A percentile compares a stretch with the other conserved stretches of the same genome.
These are phyloP conservation scores for Fraxinus baroniana DNA, from an alignment of 305 asterid species.

Conservation along the genomic window DNA sequence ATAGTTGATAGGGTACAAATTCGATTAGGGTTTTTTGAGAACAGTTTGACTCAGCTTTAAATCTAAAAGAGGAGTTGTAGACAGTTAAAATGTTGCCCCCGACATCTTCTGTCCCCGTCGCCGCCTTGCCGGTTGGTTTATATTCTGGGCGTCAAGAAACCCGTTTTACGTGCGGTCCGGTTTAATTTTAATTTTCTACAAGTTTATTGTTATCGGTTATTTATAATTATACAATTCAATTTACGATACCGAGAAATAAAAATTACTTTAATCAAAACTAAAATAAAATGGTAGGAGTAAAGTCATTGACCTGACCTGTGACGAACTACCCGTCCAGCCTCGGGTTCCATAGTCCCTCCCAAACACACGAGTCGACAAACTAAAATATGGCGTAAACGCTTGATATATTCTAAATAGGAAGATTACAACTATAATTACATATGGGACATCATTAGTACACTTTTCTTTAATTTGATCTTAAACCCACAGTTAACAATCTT, in stretches of 20 bases:
- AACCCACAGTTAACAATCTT: too few species aligned
- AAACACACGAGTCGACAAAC: too few species aligned
- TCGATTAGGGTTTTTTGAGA: constrained; percentile 21
- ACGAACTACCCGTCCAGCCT: too few species aligned
- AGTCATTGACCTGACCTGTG: too few species aligned
- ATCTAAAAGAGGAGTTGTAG: background rate
- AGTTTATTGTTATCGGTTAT: background rate
- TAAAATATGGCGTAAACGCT: too few species aligned
- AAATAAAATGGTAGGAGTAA: background rate
- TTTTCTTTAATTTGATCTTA: too few species aligned
- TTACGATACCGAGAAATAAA: too few species aligned
- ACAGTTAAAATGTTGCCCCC: constrained; percentile 18
- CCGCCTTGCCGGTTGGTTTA: constrained; percentile 2
- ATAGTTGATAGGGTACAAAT: constrained; percentile 7
- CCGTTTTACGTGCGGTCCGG: background rate
- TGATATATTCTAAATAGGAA: too few species aligned
- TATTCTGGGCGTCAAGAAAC: background rate
- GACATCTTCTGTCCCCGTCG: background rate
- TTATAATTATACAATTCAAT: too few species aligned
- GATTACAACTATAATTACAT: too few species aligned
- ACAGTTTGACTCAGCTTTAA: background rate
- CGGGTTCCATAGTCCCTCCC: too few species aligned
- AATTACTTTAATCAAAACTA: background rate
- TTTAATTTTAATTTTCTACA: background rate
- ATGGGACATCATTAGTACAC: too few species aligned